These are phyloP conservation scores for Vanrija sp. DNA, from an alignment of 1,284 basidiomycete genomes.

Conservation along the genomic window DNA sequence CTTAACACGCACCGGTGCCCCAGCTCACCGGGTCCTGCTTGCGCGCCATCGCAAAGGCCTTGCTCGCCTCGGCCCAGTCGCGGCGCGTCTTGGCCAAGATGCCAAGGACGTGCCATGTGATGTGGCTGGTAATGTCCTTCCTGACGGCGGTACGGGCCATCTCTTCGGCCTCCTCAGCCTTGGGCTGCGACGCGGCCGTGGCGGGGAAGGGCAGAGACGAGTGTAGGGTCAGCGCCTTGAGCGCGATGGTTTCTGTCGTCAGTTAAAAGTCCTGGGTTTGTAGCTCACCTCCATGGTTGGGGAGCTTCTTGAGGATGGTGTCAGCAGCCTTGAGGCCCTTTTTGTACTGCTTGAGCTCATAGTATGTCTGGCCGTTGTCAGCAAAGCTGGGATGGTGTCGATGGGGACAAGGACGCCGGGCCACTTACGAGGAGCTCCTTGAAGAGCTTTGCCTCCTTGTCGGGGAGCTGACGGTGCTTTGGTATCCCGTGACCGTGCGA, in stretches of 20 bases:
- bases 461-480: conserved; percentile 57
- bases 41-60: conserved; percentile 62
- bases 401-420: conserved; percentile 7
- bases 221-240: conserved; percentile 83
- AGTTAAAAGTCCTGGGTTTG: background rate
- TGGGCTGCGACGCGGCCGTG: conserved; percentile 56
- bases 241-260: conserved; percentile 75
- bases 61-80: conserved; percentile 55
- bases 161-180: conserved; percentile 68
- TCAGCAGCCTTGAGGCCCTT: conserved; percentile 90
- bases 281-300: conserved; percentile 83
- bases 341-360: conserved; percentile 86
- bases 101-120: conserved; percentile 97
- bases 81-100: conserved; percentile 70
- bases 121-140: conserved; percentile 86
- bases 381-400: background rate
- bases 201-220: conserved; percentile 46
- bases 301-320: conserved; percentile 89
- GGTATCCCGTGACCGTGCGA: conserved; percentile 24
- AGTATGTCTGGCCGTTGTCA: conserved; percentile 53
- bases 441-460: conserved; percentile 83
- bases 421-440: conserved; percentile 70
- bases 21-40: conserved; percentile 78
- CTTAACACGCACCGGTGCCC: background rate
- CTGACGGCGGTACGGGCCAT: conserved; percentile 83